Base-by-base conservation (phyloP, 2,329 filamentous ascomycete species). In the Colletotrichum lini region DNA sequence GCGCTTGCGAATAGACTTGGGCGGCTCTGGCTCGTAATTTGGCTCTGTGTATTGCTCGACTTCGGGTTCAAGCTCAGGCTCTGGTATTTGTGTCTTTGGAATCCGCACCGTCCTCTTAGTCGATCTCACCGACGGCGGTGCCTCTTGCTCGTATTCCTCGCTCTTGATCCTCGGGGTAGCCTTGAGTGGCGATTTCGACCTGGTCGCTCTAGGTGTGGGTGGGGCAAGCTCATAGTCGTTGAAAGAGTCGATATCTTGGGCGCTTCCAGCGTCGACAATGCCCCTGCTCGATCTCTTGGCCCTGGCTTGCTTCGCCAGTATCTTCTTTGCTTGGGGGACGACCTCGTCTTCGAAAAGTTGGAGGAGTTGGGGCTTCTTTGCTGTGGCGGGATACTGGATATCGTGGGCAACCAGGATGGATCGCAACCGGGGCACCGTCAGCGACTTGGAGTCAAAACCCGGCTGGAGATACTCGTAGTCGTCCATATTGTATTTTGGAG, bases 341-440 rank as follows among this genome's bases (percentile, higher is more conserved):
- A 99, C 88, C 73, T 96, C 86, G 42, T 93, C 87, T 78, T 92
- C 91, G 82, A 99, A 95, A 57, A 98, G 90, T 9, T 93, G 91
- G 72, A 99, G 87, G 26, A 99, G 90, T 78, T 97, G 92, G 0
- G 90, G 85, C 84, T 99, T 99, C 84, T 98, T 99, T 15, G 96
- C 95, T 5, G 92, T 95, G 0, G 94, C 92, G 6, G 95, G 92
- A 79, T 98, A 98, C 47, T 90, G 84, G 77, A 98, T 86, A 79
- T 95, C 93, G 84, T 99, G 94, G 74, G 91, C 93, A 77, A 98
- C 93, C 69, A 99, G 90, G 75, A 98, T 97, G 59, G 93, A 96
- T 77, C 96, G 94, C 76, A 99, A 86, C 56, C 93, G 93, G 38
- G 96, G 95, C 60, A 98, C 91, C 1, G 95, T 98, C 74, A 98